These are phyloP conservation scores for Reutealis trisperma DNA, from an alignment of 345 rosid species.

Conservation along the genomic window DNA sequence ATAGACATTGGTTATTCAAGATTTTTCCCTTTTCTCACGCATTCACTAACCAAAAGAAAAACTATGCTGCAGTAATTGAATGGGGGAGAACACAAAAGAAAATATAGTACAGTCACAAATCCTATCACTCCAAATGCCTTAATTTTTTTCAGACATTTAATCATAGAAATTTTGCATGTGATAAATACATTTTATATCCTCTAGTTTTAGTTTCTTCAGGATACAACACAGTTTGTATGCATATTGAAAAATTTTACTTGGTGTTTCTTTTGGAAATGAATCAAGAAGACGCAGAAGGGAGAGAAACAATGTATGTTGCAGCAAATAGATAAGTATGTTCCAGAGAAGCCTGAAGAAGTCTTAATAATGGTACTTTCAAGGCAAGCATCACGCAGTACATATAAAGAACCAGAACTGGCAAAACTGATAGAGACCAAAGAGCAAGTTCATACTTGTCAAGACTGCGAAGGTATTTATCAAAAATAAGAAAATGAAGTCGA, in stretches of 20 bases:
- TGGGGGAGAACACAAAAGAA: neutral
- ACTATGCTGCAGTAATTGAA: neutral
- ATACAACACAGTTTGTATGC: neutral
- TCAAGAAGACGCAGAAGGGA: neutral
- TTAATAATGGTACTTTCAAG: neutral
- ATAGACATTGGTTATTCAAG: neutral
- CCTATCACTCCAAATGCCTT: neutral
- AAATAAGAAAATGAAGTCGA: constrained; percentile 81
- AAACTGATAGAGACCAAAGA: constrained; percentile 19
- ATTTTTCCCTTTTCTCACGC: neutral
- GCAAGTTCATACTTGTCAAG: constrained; percentile 78
- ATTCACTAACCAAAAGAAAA: too few relatives aligned
- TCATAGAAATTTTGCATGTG: neutral
- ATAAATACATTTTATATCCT: neutral
- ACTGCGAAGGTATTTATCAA: constrained; percentile 84
- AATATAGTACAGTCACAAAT: neutral
- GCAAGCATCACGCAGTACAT: neutral
- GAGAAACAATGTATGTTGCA: neutral
- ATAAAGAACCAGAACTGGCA: neutral
- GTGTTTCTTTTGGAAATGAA: neutral
- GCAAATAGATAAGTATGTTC: neutral
- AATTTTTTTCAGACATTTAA: neutral
- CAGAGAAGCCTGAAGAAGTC: neutral
- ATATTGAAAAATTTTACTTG: neutral
- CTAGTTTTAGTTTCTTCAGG: neutral